phyloP scores from a whole-genome alignment of 805 yeast species.

The Wickerhamiella lipophila region DNA sequence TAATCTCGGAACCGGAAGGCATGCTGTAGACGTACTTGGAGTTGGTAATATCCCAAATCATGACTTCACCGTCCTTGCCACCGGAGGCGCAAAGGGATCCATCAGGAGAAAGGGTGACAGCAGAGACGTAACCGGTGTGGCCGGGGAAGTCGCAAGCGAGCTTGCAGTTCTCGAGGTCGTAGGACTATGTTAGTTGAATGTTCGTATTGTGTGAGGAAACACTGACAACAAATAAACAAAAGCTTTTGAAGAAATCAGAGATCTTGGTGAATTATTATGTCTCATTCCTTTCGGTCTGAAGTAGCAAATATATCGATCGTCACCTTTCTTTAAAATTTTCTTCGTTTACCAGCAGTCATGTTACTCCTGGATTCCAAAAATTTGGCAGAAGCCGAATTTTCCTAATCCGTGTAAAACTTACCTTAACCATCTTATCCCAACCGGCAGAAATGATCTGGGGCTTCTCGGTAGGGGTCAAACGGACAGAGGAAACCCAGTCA shows the following conservation, averaged over 20 bases:
- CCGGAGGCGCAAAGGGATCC: conserved; percentile 99
- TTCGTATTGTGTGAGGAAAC: conserved; percentile 1
- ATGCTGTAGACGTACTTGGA: conserved; percentile 84
- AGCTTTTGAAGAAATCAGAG: conserved; percentile 52
- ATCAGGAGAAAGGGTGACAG: conserved; percentile 98
- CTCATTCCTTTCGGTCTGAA: conserved; percentile 83
- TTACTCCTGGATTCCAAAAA: not conserved
- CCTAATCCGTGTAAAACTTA: conserved; percentile 40
- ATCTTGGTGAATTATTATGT: conserved; percentile 94
- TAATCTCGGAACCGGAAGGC: conserved; percentile 90
- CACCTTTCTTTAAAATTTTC: conserved; percentile 35
- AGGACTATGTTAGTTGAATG: conserved; percentile 47
- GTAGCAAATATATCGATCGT: conserved; percentile 95
- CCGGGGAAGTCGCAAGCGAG: conserved; percentile 94
- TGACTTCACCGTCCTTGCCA: conserved; percentile 98
- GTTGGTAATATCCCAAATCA: conserved; percentile 92
- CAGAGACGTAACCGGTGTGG: conserved; percentile 97
- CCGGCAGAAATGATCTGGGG: conserved; percentile 84
- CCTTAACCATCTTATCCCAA: conserved; percentile 98
- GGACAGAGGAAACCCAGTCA: conserved; percentile 98
- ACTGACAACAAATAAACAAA: conserved; percentile 1
- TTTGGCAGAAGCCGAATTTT: not conserved
- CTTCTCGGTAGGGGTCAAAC: conserved; percentile 68
- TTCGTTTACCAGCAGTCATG: not conserved
- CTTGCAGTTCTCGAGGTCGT: conserved; percentile 79